These are phyloP conservation scores for Capsicum rhomboideum DNA, from an alignment of 257 asterid species.

Conservation along the genomic window DNA sequence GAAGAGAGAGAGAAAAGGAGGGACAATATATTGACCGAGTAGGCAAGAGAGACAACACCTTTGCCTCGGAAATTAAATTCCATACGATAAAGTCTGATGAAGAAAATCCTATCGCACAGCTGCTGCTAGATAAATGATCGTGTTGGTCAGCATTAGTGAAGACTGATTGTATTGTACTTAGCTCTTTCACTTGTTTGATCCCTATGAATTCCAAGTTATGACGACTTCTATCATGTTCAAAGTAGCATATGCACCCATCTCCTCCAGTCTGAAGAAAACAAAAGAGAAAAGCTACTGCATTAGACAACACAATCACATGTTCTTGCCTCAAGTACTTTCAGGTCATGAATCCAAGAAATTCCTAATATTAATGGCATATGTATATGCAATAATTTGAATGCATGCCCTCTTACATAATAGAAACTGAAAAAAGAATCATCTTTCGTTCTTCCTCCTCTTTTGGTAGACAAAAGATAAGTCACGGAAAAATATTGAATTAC, in stretches of 20 bases:
- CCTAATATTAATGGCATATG: neutral
- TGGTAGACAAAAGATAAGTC: neutral
- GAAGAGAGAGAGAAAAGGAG: neutral
- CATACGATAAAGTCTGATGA: slow-evolving; percentile 77
- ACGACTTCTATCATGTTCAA: slow-evolving; percentile 48
- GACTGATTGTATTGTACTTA: slow-evolving; percentile 57
- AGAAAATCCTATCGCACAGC: slow-evolving; percentile 86
- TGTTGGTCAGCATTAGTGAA: slow-evolving; percentile 25
- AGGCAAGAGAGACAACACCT: slow-evolving; percentile 42
- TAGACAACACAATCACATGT: neutral
- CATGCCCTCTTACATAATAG: neutral
- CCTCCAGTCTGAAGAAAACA: slow-evolving; percentile 68
- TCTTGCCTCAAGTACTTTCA: neutral
- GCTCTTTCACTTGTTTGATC: slow-evolving; percentile 82
- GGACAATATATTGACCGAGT: neutral
- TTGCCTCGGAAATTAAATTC: slow-evolving; percentile 62
- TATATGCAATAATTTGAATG: neutral
- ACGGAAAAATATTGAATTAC: neutral
- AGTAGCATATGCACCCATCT: slow-evolving; percentile 96
- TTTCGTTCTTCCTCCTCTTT: neutral
- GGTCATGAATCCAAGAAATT: neutral
- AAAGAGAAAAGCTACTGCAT: neutral
- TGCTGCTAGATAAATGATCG: slow-evolving; percentile 30
- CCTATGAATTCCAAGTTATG: slow-evolving; percentile 66
- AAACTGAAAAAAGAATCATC: neutral